Base-by-base conservation (phyloP, 2,329 filamentous ascomycete species). In the Coniochaeta prunicola region DNA sequence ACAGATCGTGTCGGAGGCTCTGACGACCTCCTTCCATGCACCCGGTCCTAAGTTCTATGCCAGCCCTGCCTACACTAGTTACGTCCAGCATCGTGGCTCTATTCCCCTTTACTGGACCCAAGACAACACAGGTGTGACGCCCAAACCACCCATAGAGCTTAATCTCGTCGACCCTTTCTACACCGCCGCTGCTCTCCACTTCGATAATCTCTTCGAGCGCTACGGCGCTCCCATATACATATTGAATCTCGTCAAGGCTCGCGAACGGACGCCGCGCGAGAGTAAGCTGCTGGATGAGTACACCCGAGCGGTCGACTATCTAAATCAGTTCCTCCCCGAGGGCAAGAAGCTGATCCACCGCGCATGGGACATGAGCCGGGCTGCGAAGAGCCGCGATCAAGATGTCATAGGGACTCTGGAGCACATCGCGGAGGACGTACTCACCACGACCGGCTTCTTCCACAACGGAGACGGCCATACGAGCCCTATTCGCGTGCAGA, bases 91-190 rank as follows among this genome's bases (percentile, higher is more conserved):
- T 70, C 85, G 94, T 64, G 96, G 96, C 28, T 97, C 94, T 65
- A 99, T 99, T 60, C 94, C 94, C 3, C 79, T 99, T 0, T 92
- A 96, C 72, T 99, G 96, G 96, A 96, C 92, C 0, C 94, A 99
- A 71, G 94, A 97, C 70, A 96, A 88, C 65, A 94, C 91, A 4
- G 92, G 93, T 1, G 94, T 99, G 1, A 92, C 91, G 1, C 96
- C 96, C 0, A 99, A 97, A 66, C 96, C 94, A 10, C 92, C 93
- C 10, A 99, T 99, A 65, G 90, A 97, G 70, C 77, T 99, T 45
- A 97, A 96, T 68, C 80, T 97, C n/a, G 85, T 96, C 21, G 94
- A 99, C 71, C 94, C 94, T 0, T 99, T 97, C 71, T 97, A 96
- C 70, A 89, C 88, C 45, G 91, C 93, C 3, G 93, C 94, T 15